phyloP scores from a whole-genome alignment of 139 green algal genomes.

The Chlamydomonas schloesseri region DNA sequence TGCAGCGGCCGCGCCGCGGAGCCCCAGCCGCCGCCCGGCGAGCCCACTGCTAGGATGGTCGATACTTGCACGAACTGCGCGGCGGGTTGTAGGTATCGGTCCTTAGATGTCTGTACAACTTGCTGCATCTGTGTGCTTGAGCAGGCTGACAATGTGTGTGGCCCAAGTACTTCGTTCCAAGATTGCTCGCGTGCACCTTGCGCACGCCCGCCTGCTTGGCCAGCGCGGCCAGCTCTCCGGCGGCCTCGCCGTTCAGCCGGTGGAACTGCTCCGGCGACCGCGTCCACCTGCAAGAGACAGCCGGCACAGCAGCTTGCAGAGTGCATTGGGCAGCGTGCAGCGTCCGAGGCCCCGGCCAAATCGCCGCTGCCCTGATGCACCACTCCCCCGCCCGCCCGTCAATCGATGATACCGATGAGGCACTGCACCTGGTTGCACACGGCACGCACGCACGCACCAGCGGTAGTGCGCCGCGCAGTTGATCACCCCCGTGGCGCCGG shows the following conservation, averaged over 20 bases:
- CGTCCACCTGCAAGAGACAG: not conserved
- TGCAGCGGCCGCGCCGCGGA: conserved; percentile 9
- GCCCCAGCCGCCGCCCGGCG: not conserved
- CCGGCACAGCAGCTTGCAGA: too few species aligned
- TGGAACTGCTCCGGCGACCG: not conserved
- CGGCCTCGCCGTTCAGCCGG: not conserved
- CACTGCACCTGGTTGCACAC: too few species aligned
- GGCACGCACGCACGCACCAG: not conserved
- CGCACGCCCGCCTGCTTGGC: not conserved
- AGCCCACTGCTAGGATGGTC: conserved; percentile 26
- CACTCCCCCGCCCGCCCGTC: too few species aligned
- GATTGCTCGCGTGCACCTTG: not conserved
- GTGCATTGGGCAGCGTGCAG: too few species aligned
- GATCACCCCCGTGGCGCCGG: conserved; percentile 11
- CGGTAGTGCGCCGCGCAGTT: conserved; percentile 39
- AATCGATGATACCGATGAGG: too few species aligned
- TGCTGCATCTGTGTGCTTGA: too few species aligned
- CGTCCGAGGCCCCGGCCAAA: too few species aligned
- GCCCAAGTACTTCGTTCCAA: too few species aligned
- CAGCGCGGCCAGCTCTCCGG: not conserved
- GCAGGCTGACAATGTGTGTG: too few species aligned
- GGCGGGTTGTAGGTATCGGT: too few species aligned
- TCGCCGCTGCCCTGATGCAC: too few species aligned
- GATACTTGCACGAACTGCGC: conserved; percentile 21
- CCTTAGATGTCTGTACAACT: too few species aligned